Evolutionary conservation across 2,329 filamentous ascomycete species (phyloP).

Genomic region (Chaetoscypha palmicola): DNA sequence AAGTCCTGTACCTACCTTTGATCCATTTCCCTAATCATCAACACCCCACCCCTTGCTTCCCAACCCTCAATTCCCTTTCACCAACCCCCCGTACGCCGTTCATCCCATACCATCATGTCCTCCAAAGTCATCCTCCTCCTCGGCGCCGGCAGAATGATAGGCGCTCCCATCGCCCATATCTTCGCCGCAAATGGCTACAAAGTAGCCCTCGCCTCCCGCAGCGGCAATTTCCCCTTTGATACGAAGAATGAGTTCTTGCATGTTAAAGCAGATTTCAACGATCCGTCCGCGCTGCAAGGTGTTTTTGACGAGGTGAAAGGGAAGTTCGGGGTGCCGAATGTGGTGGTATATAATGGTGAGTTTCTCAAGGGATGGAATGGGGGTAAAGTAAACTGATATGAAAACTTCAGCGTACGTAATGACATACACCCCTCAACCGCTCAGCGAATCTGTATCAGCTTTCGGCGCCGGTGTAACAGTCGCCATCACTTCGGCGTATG

Average conservation of each 20-base stretch:
- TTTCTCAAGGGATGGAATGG: too few relatives aligned
- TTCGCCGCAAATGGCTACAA: slow-evolving; percentile 37
- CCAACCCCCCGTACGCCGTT: too few relatives aligned
- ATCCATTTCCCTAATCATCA: too few relatives aligned
- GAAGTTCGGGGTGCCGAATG: slow-evolving; percentile 31
- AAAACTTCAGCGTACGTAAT: slow-evolving; percentile 1
- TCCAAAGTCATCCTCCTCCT: slow-evolving; percentile 32
- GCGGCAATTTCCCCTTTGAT: slow-evolving; percentile 8
- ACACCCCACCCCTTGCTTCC: too few relatives aligned
- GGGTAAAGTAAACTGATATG: too few relatives aligned
- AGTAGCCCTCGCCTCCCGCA: slow-evolving; percentile 34
- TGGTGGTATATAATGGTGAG: slow-evolving; percentile 38
- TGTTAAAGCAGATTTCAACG: slow-evolving; percentile 33
- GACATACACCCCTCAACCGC: neutral
- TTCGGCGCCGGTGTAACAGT: slow-evolving; percentile 30
- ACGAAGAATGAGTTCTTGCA: slow-evolving; percentile 27
- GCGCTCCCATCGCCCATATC: slow-evolving; percentile 28
- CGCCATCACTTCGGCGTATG: slow-evolving; percentile 36
- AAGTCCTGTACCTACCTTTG: too few relatives aligned
- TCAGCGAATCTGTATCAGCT: slow-evolving; percentile 27
- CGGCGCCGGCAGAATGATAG: slow-evolving; percentile 36
- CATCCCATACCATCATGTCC: too few relatives aligned
- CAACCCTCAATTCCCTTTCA: too few relatives aligned
- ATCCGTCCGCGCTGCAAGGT: slow-evolving; percentile 29
- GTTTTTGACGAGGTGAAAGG: slow-evolving; percentile 34